These are phyloP conservation scores for Botrytis deweyae DNA, from an alignment of 2,329 filamentous ascomycete species.

Conservation along the genomic window DNA sequence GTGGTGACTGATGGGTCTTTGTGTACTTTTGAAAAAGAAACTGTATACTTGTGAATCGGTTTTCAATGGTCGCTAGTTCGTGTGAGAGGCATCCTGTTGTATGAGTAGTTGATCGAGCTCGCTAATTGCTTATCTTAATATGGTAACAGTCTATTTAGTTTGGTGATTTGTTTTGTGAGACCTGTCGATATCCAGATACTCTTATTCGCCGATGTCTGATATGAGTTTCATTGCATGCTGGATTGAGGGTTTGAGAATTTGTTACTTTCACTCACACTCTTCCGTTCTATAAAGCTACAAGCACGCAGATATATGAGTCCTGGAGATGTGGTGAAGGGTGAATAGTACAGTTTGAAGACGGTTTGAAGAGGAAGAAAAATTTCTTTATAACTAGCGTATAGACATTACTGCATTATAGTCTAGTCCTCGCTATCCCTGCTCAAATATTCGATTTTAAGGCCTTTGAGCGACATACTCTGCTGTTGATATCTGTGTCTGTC, in stretches of 20 bases:
- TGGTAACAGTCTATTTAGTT: not conserved
- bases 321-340: not conserved
- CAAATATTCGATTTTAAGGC: not conserved
- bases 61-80: not conserved
- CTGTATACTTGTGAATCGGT: not conserved
- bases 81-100: not conserved
- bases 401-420: not conserved
- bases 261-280: not conserved
- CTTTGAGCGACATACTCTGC: not conserved
- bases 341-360: not conserved
- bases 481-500: not conserved
- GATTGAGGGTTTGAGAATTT: not conserved
- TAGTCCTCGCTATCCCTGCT: not conserved
- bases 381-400: not conserved
- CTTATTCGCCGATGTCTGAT: not conserved
- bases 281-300: not conserved
- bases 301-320: not conserved
- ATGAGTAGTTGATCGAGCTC: not conserved
- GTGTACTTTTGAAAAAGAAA: not conserved
- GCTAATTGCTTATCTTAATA: not conserved
- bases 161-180: not conserved
- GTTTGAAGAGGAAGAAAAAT: not conserved
- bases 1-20: not conserved
- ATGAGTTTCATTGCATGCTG: not conserved
- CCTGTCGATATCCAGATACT: not conserved